Evolutionary conservation across 345 rosid genomes (phyloP).

Genomic region (Pistacia atlantica): DNA sequence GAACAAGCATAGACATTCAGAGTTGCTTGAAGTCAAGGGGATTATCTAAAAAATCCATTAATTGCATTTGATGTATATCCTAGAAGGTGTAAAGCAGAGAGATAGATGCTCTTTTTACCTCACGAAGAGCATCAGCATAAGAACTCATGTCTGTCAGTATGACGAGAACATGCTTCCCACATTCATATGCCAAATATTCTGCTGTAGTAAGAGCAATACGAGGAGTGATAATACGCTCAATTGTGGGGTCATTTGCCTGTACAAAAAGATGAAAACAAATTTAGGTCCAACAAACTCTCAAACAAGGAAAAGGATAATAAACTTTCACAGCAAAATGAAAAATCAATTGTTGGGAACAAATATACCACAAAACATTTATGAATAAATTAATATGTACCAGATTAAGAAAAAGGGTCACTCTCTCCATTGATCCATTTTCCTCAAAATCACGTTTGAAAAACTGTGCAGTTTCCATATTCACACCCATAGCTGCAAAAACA

Average conservation of each 20-base stretch:
- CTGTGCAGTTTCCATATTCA: slow-evolving; percentile 98
- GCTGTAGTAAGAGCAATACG: slow-evolving; percentile 96
- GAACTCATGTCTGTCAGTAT: slow-evolving; percentile 98
- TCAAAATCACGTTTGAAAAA: slow-evolving; percentile 98
- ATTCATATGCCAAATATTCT: slow-evolving; percentile 95
- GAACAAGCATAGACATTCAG: neutral
- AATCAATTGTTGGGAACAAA: neutral
- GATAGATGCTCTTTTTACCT: slow-evolving; percentile 46
- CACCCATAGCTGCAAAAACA: slow-evolving; percentile 99
- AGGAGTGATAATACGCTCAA: slow-evolving; percentile 96
- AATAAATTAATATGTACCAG: slow-evolving; percentile 47
- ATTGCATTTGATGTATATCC: neutral
- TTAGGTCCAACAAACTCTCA: neutral
- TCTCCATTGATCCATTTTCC: slow-evolving; percentile 98
- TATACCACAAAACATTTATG: neutral
- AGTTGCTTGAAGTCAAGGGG: neutral
- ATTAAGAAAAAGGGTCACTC: slow-evolving; percentile 92
- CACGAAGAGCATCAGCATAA: slow-evolving; percentile 98
- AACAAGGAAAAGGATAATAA: neutral
- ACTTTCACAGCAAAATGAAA: neutral
- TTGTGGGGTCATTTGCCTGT: slow-evolving; percentile 98
- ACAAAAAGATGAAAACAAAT: slow-evolving; percentile 17
- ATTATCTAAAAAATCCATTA: neutral
- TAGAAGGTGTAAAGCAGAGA: slow-evolving; percentile 12
- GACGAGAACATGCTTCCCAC: slow-evolving; percentile 98